Evolutionary conservation across 257 asterid genomes (phyloP), one percentile per base, ranked within the genome.

Genomic region (Thymus mandschuricus): DNA sequence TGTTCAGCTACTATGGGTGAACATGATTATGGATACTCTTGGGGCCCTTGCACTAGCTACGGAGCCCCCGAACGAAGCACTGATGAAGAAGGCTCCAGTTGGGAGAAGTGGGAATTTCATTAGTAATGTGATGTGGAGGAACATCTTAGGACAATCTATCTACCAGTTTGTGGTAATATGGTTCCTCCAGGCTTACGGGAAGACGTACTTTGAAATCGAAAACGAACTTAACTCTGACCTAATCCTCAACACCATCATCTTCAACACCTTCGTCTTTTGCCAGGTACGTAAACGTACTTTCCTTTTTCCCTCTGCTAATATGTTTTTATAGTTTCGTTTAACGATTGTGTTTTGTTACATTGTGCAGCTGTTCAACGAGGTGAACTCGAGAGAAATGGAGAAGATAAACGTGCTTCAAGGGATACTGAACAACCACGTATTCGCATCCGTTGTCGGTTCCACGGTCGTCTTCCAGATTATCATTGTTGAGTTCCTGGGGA

Each of bases 21-120:
- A 94, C 75, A 94, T 94, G 99, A 94, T 94, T 66, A 94, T 94
- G 99, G 99, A 94, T 82, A 94, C 97, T 4, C 79, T 94, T 9
- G 99, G 99, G 11, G 98, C 98, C 34, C 96, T 93, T 54, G 98
- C 97, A 12, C 85, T 93, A 3, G 98, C 98, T 3, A 93, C 99
- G 0, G 99, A 94, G 79, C 97, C 99, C 10, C 97, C 99, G 0
- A 83, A 86, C 11, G 97, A 86, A 1, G 97, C 86, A 66, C 83
- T 94, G 57, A 91, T 94, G 97, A 89, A 91, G 83, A 85, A 87
- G 79, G 45, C 87, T 2, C 99, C 99, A 0, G 99, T 94, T 35
- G 99, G 99, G 59, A 81, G 97, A 80, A 79, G 76, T 0, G 96
- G 97, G 40, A 86, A 82, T 71, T 94, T 94, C 77, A 94, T 94